Evolutionary conservation across 1,284 basidiomycete species (phyloP), one percentile per base, ranked within the genome.

Genomic region (Schizopora paradoxa): DNA sequence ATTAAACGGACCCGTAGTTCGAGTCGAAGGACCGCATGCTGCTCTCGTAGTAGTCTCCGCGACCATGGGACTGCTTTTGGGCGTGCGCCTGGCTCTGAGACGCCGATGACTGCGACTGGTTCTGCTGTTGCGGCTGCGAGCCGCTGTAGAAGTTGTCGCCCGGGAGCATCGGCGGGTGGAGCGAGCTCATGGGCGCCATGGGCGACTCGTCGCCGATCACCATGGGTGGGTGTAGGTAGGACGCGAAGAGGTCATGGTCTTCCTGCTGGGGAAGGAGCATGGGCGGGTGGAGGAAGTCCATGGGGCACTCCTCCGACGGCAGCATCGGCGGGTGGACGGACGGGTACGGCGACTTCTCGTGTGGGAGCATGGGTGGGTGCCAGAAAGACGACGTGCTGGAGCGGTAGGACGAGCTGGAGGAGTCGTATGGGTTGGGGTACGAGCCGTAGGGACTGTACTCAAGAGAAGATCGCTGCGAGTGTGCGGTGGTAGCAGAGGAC

Each of bases 301-400:
- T 72, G 34, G 67, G 66, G 4, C 66, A 63, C 51, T 72, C 70
- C 5, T 73, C 67, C 0, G 66, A 61, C 0, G 72, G 71, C 11
- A 79, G 65, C 74, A 79, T 76, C 16, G 76, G 76, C n/a, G 77
- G 78, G 48, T 81, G 81, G 49, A 77, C 65, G 42, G 75, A 60
- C 36, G 44, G 35, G 16, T 70, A 68, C 3, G 74, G 74, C 7
- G 76, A 77, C 47, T 69, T 64, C 48, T 64, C 62, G 60, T 76
- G 72, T 1, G 76, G 67, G 49, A 82, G 69, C 72, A 82, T 81
- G 4, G 81, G 79, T 2, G 83, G 82, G 60, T 86, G 83, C 81
- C 82, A 86, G 57, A 82, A 79, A 6, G 77, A 33, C 43, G 37
- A 16, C 10, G 5, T 16, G 41, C 19, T 42, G 41, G 14, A 16